Evolutionary conservation across 768 basidiomycete genomes (phyloP), one percentile per base, ranked within the genome.

Genomic region (Leccinum ochraceum): DNA sequence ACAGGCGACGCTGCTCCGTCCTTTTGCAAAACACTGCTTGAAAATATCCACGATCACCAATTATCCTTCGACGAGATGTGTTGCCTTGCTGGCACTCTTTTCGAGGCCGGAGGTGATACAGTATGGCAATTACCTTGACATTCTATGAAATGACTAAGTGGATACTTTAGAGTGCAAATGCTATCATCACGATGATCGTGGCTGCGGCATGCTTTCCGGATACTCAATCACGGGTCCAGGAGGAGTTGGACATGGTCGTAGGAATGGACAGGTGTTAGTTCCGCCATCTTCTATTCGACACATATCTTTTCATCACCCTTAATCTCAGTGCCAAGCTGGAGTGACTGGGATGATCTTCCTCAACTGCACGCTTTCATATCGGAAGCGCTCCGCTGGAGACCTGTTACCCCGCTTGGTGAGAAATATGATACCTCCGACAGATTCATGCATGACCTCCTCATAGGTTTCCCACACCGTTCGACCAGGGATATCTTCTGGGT

Each of bases 401-500:
- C 78, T 1, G 60, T 77, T 2, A 60, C 62, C 4, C 66, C 72
- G 0, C 36, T 67, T 6, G 77, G 77, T 69, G 58, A 46, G 7
- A 1, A 4, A 20, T 4, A 10, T 13, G 8, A 24, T 26, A 1
- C 8, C 6, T n/a, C 1, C 5, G 20, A 32, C 17, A 32, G 26
- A 17, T 32, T 6, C n/a, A 22, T 20, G 6, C 3, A 30, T 22
- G 4, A 46, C 34, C 3, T 6, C 42, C 30, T 17, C 3, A 17
- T 16, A 71, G 68, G 87, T 0, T 81, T 87, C 57, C 74, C 84
- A 0, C 88, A 89, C 64, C 81, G 81, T 49, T 81, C 86, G 0
- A 89, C 85, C 0, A 81, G 79, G 56, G 87, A 89, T 57, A 80
- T 90, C 32, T 69, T 83, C 24, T 90, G 84, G 83, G 85, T 85